Percentiles rank a stretch among this genome's conserved stretches.
Conservation (phyloP, 177 flowering plant genomes). For the Vitis hybrid region DNA sequence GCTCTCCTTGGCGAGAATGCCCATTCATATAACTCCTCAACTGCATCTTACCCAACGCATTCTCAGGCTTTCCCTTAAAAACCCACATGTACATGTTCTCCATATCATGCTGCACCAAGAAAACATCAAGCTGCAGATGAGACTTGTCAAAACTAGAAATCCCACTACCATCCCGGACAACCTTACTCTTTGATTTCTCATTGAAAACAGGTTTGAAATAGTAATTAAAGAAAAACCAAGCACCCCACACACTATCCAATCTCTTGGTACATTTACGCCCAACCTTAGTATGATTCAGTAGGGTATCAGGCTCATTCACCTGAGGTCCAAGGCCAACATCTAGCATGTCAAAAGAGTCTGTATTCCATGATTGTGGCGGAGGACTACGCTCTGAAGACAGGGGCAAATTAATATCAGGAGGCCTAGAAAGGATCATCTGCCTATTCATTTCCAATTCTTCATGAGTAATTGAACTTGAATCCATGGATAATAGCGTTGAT, state of each 20-base stretch:
- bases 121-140: conserved; percentile 20
- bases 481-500: conserved; percentile 45
- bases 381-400: conserved; percentile 24
- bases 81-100: conserved; percentile 39
- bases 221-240: conserved; percentile 30
- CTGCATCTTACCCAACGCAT: conserved; percentile 34
- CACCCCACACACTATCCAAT: conserved; percentile 29
- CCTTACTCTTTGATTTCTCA: conserved; percentile 27
- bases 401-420: conserved; percentile 31
- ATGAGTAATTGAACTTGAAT: conserved; percentile 38
- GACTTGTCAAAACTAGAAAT: conserved; percentile 23
- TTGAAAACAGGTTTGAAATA: conserved; percentile 27
- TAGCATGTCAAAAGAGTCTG: conserved; percentile 19
- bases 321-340: conserved; percentile 26
- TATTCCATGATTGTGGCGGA: conserved; percentile 22
- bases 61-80: conserved; percentile 30
- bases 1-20: conserved; percentile 27
- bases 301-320: conserved; percentile 14
- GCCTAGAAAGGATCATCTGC: conserved; percentile 10
- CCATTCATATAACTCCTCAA: conserved; percentile 33
- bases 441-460: conserved; percentile 35
- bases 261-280: conserved; percentile 22
- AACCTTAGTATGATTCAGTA: conserved; percentile 14
- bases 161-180: conserved; percentile 22
- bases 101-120: conserved; percentile 34